Base-by-base conservation (phyloP, 2,329 filamentous ascomycete species). In the Davidsoniella eucalypti region DNA sequence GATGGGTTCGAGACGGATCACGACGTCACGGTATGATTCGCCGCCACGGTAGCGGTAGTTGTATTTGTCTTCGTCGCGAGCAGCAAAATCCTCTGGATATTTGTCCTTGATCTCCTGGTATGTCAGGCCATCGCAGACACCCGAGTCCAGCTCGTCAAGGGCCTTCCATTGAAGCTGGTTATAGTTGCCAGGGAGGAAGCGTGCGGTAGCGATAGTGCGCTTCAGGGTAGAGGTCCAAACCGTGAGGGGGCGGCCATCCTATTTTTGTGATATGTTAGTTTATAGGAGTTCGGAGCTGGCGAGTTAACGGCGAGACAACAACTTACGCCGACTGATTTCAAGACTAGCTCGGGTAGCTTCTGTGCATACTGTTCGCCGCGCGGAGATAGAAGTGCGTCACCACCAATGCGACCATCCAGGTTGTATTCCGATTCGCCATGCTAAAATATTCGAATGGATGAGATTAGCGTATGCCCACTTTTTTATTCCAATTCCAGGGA, bases 131-230 rank as follows among this genome's bases (percentile, higher is more conserved):
- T 98, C 92, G 67, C 92, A 98, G 44, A 96, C 86, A 47, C 92
- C 92, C 1, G 87, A 88, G 64, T 98, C 92, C 37, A 98, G 81
- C 67, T 98, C 92, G 61, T 98, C 92, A 2, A 98, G 76, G 0
- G 92, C 92, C 69, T 98, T 98, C 92, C 92, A 98, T 65, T 95
- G 87, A 12, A 98, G 74, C 64, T 95, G 93, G 63, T 95, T 90
- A 65, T 90, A 95, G 54, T 84, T 73, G 10, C 72, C 67, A 2
- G 84, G 81, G 1, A 98, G 76, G 66, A 85, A 86, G 47, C 84
- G 81, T 12, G 90, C 83, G 0, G 90, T 96, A 56, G 92, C 84
- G 58, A 94, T 95, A 12, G 92, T 98, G 53, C 92, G 84, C 63
- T 72, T 81, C 25, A 83, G 63, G 7, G 74, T 76, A 6, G 75